Evolutionary conservation across 2,329 filamentous ascomycete genomes (phyloP).

Genomic region (Xylariomycetidae sp.): DNA sequence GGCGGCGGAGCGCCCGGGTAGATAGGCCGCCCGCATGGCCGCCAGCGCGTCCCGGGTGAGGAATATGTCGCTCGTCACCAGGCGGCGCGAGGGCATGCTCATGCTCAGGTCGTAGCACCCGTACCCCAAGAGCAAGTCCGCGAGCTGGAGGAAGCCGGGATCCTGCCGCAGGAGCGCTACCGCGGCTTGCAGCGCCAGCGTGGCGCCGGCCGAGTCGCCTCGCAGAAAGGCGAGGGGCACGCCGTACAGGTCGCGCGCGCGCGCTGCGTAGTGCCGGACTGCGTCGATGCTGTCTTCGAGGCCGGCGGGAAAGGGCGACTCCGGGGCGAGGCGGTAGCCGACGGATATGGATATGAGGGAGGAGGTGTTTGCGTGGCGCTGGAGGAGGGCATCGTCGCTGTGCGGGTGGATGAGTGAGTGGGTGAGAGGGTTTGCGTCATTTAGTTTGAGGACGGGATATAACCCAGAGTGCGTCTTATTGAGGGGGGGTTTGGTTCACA

Average conservation of each 20-base stretch:
- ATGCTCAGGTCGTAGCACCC: conserved; percentile 45
- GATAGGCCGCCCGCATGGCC: conserved; percentile 36
- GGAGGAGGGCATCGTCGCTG: conserved; percentile 32
- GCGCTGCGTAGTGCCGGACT: conserved; percentile 32
- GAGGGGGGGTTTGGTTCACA: too few species aligned
- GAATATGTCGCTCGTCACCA: conserved; percentile 21
- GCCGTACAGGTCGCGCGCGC: conserved; percentile 34
- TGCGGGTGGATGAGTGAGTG: too few species aligned
- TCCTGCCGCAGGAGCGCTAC: conserved; percentile 39
- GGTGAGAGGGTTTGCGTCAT: too few species aligned
- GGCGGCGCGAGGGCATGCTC: conserved; percentile 29
- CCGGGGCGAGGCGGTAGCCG: conserved; percentile 56
- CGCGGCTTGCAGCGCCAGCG: conserved; percentile 10
- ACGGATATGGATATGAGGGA: conserved; percentile 48
- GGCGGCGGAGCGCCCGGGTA: conserved; percentile 28
- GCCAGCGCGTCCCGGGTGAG: conserved; percentile 41
- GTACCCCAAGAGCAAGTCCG: conserved; percentile 48
- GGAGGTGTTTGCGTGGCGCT: conserved; percentile 43
- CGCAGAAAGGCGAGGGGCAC: conserved; percentile 30
- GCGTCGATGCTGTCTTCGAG: conserved; percentile 55
- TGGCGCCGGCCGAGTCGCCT: conserved; percentile 6
- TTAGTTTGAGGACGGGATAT: too few species aligned
- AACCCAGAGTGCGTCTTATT: too few species aligned
- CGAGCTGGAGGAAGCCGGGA: conserved; percentile 34
- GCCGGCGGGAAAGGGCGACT: conserved; percentile 50